These are phyloP conservation scores for Backusella mclennaniae DNA, from an alignment of 192 early-diverging fungal species.

Conservation along the genomic window DNA sequence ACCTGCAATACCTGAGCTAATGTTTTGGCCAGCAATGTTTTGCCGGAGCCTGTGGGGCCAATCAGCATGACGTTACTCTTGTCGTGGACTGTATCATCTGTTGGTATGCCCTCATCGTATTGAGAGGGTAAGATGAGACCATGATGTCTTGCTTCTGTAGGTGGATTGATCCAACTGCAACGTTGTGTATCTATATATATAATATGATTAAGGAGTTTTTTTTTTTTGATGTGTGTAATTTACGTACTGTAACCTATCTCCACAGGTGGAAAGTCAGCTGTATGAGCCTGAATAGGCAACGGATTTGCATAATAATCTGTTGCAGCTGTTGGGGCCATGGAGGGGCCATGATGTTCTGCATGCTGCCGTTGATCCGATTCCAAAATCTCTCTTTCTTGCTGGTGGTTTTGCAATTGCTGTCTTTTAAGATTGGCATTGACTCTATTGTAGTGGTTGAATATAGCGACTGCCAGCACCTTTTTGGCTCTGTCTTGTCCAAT, in stretches of 20 bases:
- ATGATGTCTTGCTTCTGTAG: slow-evolving; percentile 14
- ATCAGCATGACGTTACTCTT: slow-evolving; percentile 90
- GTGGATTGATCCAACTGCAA: slow-evolving; percentile 33
- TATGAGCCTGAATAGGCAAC: slow-evolving; percentile 7
- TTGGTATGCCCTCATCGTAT: neutral
- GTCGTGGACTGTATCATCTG: slow-evolving; percentile 60
- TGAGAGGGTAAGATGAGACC: neutral
- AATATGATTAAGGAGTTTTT: neutral
- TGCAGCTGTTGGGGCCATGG: slow-evolving; percentile 2
- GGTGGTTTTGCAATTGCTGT: slow-evolving; percentile 38
- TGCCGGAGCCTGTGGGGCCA: slow-evolving; percentile 84
- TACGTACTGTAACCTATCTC: slow-evolving; percentile 14
- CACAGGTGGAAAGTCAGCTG: neutral
- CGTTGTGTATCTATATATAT: slow-evolving; percentile 8
- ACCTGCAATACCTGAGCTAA: slow-evolving; percentile 81
- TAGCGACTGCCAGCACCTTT: slow-evolving; percentile 78
- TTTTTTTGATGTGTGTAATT: neutral
- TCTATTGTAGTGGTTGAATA: slow-evolving; percentile 84
- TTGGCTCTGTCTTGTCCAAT: slow-evolving; percentile 86
- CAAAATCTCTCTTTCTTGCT: slow-evolving; percentile 1
- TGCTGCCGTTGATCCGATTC: slow-evolving; percentile 17
- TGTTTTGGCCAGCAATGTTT: slow-evolving; percentile 82
- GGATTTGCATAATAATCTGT: slow-evolving; percentile 13
- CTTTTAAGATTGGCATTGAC: slow-evolving; percentile 66
- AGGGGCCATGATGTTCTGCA: slow-evolving; percentile 21